These are phyloP conservation scores for Ganoderma meredithae DNA, from an alignment of 1,284 basidiomycete species.

Conservation along the genomic window DNA sequence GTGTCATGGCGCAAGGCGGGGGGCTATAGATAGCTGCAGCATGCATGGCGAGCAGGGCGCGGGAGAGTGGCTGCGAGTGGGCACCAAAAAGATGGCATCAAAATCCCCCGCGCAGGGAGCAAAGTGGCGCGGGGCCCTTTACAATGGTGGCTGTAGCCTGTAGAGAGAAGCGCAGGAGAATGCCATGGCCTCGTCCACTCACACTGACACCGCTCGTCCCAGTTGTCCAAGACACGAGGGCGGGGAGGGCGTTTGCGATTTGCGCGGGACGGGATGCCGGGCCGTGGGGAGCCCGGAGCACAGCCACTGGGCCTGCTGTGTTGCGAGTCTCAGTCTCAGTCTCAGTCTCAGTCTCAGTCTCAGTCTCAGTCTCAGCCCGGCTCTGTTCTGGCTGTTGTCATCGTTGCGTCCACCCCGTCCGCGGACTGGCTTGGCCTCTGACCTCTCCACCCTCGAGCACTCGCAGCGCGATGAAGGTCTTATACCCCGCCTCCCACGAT, in stretches of 20 bases:
- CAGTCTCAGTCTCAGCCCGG: too few species aligned
- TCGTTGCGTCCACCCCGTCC: constrained; percentile 19
- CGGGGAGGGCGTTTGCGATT: too few species aligned
- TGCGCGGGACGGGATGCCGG: constrained; percentile 4
- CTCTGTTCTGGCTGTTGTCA: neutral
- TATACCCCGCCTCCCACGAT: constrained; percentile 68
- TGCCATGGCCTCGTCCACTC: too few species aligned
- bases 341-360: too few species aligned
- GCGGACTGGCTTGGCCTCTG: constrained; percentile 5
- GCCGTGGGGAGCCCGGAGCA: constrained; percentile 14
- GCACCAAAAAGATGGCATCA: constrained; percentile 27
- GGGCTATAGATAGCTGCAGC: constrained; percentile 12
- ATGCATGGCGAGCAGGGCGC: constrained; percentile 14
- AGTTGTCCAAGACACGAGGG: too few species aligned
- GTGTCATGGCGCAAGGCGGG: constrained; percentile 24
- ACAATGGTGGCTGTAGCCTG: too few species aligned
- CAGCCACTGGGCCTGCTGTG: constrained; percentile 15
- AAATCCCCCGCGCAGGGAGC: neutral
- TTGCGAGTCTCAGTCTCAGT: too few species aligned
- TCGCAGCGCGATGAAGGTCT: constrained; percentile 54
- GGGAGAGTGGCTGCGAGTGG: constrained; percentile 3
- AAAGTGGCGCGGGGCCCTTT: too few species aligned
- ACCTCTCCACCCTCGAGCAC: constrained; percentile 10
- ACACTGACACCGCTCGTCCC: too few species aligned
- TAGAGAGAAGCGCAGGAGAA: too few species aligned